phyloP scores from a whole-genome alignment of 1,284 basidiomycete species.

The Cryptococcus sp. region DNA sequence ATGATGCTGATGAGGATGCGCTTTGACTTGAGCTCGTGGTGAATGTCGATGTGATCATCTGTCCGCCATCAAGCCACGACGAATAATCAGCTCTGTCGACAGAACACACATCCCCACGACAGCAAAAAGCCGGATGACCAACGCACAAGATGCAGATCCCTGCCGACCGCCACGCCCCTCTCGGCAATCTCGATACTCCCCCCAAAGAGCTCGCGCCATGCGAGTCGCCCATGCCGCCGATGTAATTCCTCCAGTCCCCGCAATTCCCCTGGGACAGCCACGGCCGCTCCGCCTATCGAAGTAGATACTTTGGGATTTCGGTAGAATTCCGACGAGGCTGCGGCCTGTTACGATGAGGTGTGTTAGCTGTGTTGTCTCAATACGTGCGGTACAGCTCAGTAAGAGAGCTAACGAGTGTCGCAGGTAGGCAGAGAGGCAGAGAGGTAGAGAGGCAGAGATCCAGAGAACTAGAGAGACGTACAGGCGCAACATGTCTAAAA shows the following conservation, averaged over 20 bases:
- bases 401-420: not conserved
- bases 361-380: not conserved
- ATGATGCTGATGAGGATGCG: constrained; percentile 5
- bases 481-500: constrained; percentile 37
- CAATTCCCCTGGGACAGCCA: constrained; percentile 42
- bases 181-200: constrained; percentile 27
- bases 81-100: too few relatives aligned
- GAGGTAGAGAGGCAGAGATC: too few relatives aligned
- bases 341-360: constrained; percentile 8
- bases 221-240: constrained; percentile 24
- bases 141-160: constrained; percentile 37
- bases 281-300: constrained; percentile 30
- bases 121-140: too few relatives aligned
- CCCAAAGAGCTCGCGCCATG: constrained; percentile 30
- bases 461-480: too few relatives aligned
- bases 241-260: constrained; percentile 36
- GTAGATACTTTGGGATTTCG: constrained; percentile 17
- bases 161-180: constrained; percentile 65
- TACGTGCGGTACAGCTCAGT: not conserved
- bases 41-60: too few relatives aligned
- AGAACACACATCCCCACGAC: too few relatives aligned
- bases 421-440: too few relatives aligned
- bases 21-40: too few relatives aligned
- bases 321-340: constrained; percentile 24
- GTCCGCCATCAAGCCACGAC: too few relatives aligned